Evolutionary conservation across 2,329 filamentous ascomycete genomes (phyloP).

Genomic region (Chalaropsis thielavioides): DNA sequence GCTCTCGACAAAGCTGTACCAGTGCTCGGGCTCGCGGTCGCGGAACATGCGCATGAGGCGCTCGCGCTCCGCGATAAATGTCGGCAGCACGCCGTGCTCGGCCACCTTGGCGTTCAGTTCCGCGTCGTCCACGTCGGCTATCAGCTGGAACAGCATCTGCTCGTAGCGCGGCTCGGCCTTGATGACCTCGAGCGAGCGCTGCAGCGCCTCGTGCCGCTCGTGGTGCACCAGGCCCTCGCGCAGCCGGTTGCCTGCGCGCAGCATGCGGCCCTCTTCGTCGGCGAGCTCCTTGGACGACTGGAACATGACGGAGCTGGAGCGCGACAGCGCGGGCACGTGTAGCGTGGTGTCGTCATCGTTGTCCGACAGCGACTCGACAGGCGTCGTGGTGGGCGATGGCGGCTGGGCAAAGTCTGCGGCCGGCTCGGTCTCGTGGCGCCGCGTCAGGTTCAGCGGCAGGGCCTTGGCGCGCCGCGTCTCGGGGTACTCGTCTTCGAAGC

Average conservation of each 20-base stretch:
- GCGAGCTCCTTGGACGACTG: slow-evolving; percentile 37
- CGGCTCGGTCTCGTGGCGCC: slow-evolving; percentile 9
- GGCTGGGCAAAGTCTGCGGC: slow-evolving; percentile 19
- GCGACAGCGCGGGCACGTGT: slow-evolving; percentile 31
- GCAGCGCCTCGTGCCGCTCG: slow-evolving; percentile 37
- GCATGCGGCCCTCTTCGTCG: slow-evolving; percentile 42
- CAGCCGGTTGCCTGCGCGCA: slow-evolving; percentile 43
- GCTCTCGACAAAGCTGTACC: slow-evolving; percentile 47
- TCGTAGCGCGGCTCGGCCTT: slow-evolving; percentile 36
- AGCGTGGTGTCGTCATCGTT: slow-evolving; percentile 34
- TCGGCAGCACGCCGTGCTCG: slow-evolving; percentile 44
- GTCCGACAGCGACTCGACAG: slow-evolving; percentile 25
- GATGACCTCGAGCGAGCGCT: slow-evolving; percentile 36
- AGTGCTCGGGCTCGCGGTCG: slow-evolving; percentile 50
- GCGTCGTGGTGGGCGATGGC: slow-evolving; percentile 22
- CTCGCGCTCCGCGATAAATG: slow-evolving; percentile 45
- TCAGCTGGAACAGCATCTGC: slow-evolving; percentile 43
- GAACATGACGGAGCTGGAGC: slow-evolving; percentile 39
- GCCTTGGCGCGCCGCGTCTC: slow-evolving; percentile 43
- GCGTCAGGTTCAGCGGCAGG: neutral
- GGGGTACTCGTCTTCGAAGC: slow-evolving; percentile 92
- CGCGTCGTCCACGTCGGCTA: slow-evolving; percentile 48
- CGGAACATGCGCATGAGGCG: slow-evolving; percentile 36
- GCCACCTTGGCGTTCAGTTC: slow-evolving; percentile 39
- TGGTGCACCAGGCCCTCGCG: slow-evolving; percentile 38